These are phyloP conservation scores for Mycena amicta DNA, from an alignment of 768 basidiomycete species.

Conservation along the genomic window DNA sequence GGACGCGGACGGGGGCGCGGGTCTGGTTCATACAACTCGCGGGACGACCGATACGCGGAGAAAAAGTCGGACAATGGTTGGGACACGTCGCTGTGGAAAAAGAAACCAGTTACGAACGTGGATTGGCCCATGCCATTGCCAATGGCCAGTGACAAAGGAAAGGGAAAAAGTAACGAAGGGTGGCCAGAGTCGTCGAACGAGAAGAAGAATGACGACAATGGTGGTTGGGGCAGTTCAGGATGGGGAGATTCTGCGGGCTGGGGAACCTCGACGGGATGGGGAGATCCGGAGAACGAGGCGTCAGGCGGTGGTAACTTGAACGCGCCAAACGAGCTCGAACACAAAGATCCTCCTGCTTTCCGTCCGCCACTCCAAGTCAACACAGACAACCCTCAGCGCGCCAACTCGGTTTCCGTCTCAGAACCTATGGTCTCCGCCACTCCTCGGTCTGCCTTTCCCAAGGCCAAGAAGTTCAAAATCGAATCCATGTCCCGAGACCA, in stretches of 20 bases:
- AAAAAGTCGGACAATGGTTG: not conserved
- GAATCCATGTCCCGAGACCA: constrained; percentile 7
- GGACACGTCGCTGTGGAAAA: not conserved
- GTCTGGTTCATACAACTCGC: not conserved
- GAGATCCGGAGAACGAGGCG: not conserved
- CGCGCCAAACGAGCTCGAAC: too few relatives aligned
- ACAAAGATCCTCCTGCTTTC: not conserved
- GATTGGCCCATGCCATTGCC: not conserved
- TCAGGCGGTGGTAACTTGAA: not conserved
- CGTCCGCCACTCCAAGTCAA: constrained; percentile 1
- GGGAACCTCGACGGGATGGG: not conserved
- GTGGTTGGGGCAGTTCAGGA: not conserved
- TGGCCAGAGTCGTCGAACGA: not conserved
- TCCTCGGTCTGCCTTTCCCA: constrained; percentile 11
- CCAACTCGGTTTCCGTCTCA: constrained; percentile 7
- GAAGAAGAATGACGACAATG: not conserved
- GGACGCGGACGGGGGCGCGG: not conserved
- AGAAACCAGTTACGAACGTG: not conserved
- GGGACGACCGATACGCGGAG: not conserved
- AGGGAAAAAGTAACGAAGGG: not conserved
- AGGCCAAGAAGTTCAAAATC: not conserved
- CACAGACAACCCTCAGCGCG: constrained; percentile 7
- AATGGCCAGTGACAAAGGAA: not conserved
- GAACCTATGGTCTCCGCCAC: not conserved
- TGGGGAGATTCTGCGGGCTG: not conserved